These are phyloP conservation scores for Stentor roeselii DNA, from an alignment of 73 alveolate species.

Conservation along the genomic window DNA sequence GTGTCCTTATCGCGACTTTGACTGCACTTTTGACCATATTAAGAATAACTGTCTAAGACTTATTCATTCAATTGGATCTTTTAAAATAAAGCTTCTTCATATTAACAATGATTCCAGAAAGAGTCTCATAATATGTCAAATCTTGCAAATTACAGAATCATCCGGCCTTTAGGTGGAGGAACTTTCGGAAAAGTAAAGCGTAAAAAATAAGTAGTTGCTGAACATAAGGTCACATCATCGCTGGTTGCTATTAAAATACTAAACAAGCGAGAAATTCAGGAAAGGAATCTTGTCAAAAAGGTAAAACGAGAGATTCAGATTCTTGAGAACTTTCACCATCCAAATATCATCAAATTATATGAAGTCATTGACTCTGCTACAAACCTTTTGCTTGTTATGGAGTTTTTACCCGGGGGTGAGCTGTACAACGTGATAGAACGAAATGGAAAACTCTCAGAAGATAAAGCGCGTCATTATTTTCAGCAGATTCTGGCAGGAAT, in stretches of 20 bases:
- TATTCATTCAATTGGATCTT: too few relatives aligned
- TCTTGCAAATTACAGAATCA: constrained; percentile 61
- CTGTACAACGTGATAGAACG: constrained; percentile 80
- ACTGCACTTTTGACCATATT: constrained; percentile 88
- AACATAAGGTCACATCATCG: constrained; percentile 59
- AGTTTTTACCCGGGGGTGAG: constrained; percentile 90
- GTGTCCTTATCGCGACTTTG: constrained; percentile 86
- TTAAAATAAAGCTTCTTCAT: too few relatives aligned
- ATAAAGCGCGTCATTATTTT: constrained; percentile 67
- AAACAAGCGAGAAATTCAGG: constrained; percentile 57
- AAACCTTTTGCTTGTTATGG: constrained; percentile 64
- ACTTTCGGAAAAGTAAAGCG: constrained; percentile 91
- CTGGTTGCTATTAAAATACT: constrained; percentile 79
- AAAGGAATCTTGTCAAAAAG: constrained; percentile 60
- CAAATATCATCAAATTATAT: constrained; percentile 75
- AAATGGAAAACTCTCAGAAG: constrained; percentile 69
- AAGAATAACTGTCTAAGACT: too few relatives aligned
- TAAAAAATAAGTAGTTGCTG: constrained; percentile 48
- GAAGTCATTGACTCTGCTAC: constrained; percentile 75
- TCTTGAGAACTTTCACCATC: constrained; percentile 77
- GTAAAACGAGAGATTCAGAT: constrained; percentile 74
- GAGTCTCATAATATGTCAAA: too few relatives aligned
- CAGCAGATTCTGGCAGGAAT: constrained; percentile 73
- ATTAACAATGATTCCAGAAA: too few relatives aligned
- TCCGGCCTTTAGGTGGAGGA: constrained; percentile 84